phyloP scores from a whole-genome alignment of 1,139 yeast genomes.

The Ogataea hybrid region DNA sequence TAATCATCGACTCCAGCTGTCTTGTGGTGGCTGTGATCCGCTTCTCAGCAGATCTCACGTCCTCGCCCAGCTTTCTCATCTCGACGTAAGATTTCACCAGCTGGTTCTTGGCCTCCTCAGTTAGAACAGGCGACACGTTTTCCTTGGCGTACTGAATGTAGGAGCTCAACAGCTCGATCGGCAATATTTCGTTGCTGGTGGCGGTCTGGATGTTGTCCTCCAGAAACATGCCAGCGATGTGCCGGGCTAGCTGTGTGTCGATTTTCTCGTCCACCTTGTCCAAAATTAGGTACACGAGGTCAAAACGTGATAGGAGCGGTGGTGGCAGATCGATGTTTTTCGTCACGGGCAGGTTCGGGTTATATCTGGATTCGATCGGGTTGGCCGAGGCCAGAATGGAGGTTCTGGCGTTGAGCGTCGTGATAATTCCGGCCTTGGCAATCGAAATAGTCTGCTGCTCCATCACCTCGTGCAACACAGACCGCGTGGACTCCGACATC shows the following conservation, averaged over 20 bases:
- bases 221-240: constrained; percentile 86
- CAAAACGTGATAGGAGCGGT: constrained; percentile 90
- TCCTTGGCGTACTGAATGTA: constrained; percentile 94
- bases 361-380: constrained; percentile 95
- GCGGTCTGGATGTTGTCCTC: constrained; percentile 84
- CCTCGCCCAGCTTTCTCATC: constrained; percentile 94
- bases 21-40: constrained; percentile 97
- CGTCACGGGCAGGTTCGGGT: constrained; percentile 90
- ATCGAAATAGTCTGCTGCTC: constrained; percentile 98
- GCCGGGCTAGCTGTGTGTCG: constrained; percentile 86
- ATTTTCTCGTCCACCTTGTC: constrained; percentile 87
- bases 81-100: constrained; percentile 88
- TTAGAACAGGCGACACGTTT: constrained; percentile 70
- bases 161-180: constrained; percentile 81
- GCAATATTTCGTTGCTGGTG: constrained; percentile 62
- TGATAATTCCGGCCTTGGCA: constrained; percentile 97
- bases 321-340: constrained; percentile 96
- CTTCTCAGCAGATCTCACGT: constrained; percentile 78
- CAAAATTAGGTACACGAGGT: constrained; percentile 83
- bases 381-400: constrained; percentile 95
- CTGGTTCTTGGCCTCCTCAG: constrained; percentile 79
- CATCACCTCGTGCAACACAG: constrained; percentile 98
- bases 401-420: constrained; percentile 94
- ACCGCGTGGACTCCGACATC: constrained; percentile 92
- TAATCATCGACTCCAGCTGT: constrained; percentile 93